phyloP scores from a whole-genome alignment of 208 protist species.

The Leptomonas pyrrhocoris region DNA sequence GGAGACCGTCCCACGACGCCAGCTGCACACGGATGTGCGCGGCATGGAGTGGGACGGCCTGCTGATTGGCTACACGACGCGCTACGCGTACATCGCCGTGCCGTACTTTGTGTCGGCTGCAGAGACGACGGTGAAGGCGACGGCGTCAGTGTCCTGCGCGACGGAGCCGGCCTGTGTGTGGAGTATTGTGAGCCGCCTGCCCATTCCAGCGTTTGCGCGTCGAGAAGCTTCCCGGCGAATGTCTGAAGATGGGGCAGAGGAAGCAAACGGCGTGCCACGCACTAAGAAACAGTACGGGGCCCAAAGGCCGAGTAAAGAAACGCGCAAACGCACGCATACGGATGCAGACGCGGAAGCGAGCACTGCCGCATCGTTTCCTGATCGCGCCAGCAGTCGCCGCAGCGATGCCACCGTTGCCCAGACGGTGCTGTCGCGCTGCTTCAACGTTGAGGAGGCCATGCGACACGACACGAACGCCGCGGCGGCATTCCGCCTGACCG shows the following conservation, averaged over 20 bases:
- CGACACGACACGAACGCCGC: constrained; percentile 37
- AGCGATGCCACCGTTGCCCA: background rate
- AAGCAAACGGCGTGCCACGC: background rate
- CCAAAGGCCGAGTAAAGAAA: background rate
- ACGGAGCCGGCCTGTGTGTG: constrained; percentile 18
- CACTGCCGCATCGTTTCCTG: background rate
- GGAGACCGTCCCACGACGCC: constrained; percentile 8
- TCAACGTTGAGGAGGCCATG: constrained; percentile 36
- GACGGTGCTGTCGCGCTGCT: constrained; percentile 20
- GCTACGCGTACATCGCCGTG: constrained; percentile 77
- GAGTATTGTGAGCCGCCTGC: constrained; percentile 41
- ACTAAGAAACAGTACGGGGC: too few relatives aligned
- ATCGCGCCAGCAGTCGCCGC: background rate
- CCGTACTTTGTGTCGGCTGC: constrained; percentile 34
- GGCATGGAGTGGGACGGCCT: constrained; percentile 74
- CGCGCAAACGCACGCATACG: constrained; percentile 8
- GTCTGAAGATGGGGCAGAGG: background rate
- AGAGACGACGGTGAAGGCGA: background rate
- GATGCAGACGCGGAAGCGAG: background rate
- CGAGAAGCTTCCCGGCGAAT: background rate
- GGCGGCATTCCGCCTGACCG: constrained; percentile 11
- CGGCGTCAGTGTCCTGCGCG: background rate
- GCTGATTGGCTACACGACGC: constrained; percentile 54
- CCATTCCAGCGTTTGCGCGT: constrained; percentile 28
- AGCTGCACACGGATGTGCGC: constrained; percentile 72